These are phyloP conservation scores for Tylopilus cervinicoccineus DNA, from an alignment of 768 basidiomycete species.

Conservation along the genomic window DNA sequence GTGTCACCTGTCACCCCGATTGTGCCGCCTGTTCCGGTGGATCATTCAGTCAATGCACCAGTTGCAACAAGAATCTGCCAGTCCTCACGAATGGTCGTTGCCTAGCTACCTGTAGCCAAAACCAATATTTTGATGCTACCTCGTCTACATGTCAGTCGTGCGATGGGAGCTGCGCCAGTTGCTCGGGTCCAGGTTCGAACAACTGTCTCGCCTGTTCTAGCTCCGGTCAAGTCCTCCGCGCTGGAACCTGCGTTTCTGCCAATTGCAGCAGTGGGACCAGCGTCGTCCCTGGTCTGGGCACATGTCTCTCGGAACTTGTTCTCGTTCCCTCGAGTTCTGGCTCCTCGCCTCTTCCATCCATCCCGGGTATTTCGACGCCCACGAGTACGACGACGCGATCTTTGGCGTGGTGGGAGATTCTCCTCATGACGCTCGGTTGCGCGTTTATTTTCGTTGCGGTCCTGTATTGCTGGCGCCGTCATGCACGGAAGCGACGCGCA, in stretches of 20 bases:
- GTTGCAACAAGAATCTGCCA: conserved; percentile 63
- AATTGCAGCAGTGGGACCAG: conserved; percentile 53
- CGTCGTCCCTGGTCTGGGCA: conserved; percentile 67
- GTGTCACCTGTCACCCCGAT: conserved; percentile 79
- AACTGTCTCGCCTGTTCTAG: conserved; percentile 74
- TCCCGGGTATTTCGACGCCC: conserved; percentile 58
- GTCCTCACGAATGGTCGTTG: conserved; percentile 76
- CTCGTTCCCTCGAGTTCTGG: conserved; percentile 41
- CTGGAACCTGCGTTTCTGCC: conserved; percentile 60
- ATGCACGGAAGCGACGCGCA: conserved; percentile 63
- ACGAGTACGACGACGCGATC: conserved; percentile 33
- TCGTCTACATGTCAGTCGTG: conserved; percentile 65
- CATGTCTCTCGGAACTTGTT: conserved; percentile 78
- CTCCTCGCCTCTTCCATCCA: conserved; percentile 41
- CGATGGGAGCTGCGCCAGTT: conserved; percentile 75
- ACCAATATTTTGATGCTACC: conserved; percentile 67
- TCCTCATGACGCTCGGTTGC: conserved; percentile 78
- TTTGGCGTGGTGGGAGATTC: conserved; percentile 79
- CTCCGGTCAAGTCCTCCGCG: conserved; percentile 53
- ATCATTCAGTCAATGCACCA: conserved; percentile 74
- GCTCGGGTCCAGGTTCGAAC: conserved; percentile 61
- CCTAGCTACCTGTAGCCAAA: conserved; percentile 68
- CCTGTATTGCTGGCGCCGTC: conserved; percentile 66
- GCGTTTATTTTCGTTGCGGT: conserved; percentile 71
- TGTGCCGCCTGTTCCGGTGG: conserved; percentile 80